Base-by-base conservation (phyloP, 306 rosid species). In the Cicer yamashitae region DNA sequence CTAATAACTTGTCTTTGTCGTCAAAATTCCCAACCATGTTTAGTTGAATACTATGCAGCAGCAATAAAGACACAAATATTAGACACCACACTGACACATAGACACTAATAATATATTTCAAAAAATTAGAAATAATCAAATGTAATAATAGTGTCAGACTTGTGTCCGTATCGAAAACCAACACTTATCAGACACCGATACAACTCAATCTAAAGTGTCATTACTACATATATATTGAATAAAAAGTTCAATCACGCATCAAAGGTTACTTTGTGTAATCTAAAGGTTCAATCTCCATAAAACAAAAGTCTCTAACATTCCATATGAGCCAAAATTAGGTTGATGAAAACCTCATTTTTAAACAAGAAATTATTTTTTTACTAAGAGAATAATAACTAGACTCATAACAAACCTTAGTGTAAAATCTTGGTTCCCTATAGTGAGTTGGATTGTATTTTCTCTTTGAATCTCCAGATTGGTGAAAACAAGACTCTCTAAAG, bases 401-500 rank as follows among this genome's bases (percentile, higher is more conserved):
- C 30, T 14, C 1, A 64, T 46, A 58, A 73, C 76, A 80, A 79
- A 91, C 98, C 97, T 85, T 94, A 11, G 96, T 91, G 82, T 94
- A 94, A 83, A 87, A 90, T 75, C 97, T 86, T 37, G 98, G 98
- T 67, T 91, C 96, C 79, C 98, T 86, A 61, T 94, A 94, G 74
- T 94, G 98, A 83, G 98, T 94, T 37, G 98, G 98, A 79, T 94
- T 94, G 83, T 83, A 84, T 71, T 91, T 91, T 77, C 98, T 83
- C 89, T 91, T 90, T 6, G 92, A 89, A 78, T 91, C 98, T 69
- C 98, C 98, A 58, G 98, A 94, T 84, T 87, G 96, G 70, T 94
- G 98, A 74, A 90, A 94, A 84, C 98, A 94, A 66, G 98, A 94
- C 77, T 94, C 98, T 79, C 98, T 85, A 56, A 94, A 94, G 84